phyloP scores from a whole-genome alignment of 2,329 filamentous ascomycete species.

The Scedosporium boydii region DNA sequence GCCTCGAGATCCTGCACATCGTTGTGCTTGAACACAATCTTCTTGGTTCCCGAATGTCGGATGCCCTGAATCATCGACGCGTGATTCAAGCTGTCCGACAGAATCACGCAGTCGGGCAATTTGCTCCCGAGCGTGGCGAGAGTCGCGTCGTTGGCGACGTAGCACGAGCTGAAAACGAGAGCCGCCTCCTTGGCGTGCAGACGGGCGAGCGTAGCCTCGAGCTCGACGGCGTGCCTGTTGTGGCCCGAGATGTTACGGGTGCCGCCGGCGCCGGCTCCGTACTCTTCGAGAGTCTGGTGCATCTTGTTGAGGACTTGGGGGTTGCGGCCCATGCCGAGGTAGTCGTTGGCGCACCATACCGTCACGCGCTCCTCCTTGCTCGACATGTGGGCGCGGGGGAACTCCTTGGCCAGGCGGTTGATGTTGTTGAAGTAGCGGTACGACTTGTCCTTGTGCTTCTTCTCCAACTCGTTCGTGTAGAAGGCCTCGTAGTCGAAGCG shows the following conservation, averaged over 20 bases:
- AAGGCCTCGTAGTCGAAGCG: constrained; percentile 70
- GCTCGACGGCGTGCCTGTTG: constrained; percentile 81
- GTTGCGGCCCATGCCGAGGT: constrained; percentile 95
- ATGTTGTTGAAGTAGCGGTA: constrained; percentile 99
- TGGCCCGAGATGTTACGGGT: constrained; percentile 97
- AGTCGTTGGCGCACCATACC: constrained; percentile 99
- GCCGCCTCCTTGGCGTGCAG: constrained; percentile 88
- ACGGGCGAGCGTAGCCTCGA: constrained; percentile 76
- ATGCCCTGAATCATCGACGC: constrained; percentile 99
- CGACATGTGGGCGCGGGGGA: constrained; percentile 87
- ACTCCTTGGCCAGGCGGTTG: constrained; percentile 93
- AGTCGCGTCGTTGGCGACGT: constrained; percentile 95
- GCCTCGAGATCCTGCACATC: constrained; percentile 86
- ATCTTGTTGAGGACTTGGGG: constrained; percentile 76
- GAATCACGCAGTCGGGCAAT: constrained; percentile 88
- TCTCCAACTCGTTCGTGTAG: constrained; percentile 81
- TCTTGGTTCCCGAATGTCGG: constrained; percentile 90
- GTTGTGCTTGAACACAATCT: constrained; percentile 98
- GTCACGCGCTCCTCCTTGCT: constrained; percentile 77
- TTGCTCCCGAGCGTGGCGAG: constrained; percentile 95
- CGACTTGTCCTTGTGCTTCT: constrained; percentile 99
- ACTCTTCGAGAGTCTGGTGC: constrained; percentile 90
- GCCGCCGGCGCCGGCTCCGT: constrained; percentile 89
- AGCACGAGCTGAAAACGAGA: constrained; percentile 94
- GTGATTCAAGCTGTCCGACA: constrained; percentile 97